phyloP scores from a whole-genome alignment of 1,284 basidiomycete genomes.

The Xanthoconium separans region DNA sequence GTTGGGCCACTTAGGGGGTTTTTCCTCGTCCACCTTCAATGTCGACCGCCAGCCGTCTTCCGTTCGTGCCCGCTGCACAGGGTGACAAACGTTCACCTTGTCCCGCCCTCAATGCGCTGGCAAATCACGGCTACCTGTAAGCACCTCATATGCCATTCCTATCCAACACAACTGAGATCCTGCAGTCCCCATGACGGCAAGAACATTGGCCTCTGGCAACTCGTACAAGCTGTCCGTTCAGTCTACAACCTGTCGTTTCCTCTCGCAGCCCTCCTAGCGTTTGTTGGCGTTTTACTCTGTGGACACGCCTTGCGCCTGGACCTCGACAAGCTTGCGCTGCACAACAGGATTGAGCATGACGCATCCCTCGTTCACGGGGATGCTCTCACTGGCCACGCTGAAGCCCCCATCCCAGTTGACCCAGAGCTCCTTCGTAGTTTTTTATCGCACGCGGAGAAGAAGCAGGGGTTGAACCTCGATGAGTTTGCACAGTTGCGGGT shows the following conservation, averaged over 20 bases:
- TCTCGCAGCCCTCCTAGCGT: slow-evolving; percentile 35
- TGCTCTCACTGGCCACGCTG: slow-evolving; percentile 20
- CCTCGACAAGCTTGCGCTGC: slow-evolving; percentile 42
- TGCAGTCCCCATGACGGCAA: slow-evolving; percentile 34
- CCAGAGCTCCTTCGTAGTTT: slow-evolving; percentile 24
- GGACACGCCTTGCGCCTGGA: slow-evolving; percentile 30
- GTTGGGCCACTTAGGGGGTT: slow-evolving; percentile 19
- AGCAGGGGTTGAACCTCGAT: slow-evolving; percentile 27
- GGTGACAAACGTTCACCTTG: slow-evolving; percentile 44
- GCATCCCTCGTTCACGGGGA: slow-evolving; percentile 48
- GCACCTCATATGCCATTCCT: slow-evolving; percentile 10
- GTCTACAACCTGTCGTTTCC: slow-evolving; percentile 40
- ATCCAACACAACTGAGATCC: slow-evolving; percentile 32
- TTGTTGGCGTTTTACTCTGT: slow-evolving; percentile 33
- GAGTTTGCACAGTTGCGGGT: slow-evolving; percentile 47
- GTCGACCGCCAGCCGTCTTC: slow-evolving; percentile 38
- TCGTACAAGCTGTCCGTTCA: slow-evolving; percentile 33
- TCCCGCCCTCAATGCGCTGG: slow-evolving; percentile 49
- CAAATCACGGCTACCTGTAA: slow-evolving; percentile 50
- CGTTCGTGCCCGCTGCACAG: slow-evolving; percentile 32
- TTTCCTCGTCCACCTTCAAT: slow-evolving; percentile 11
- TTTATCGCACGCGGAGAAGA: slow-evolving; percentile 25
- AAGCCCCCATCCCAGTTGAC: slow-evolving; percentile 35
- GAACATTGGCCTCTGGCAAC: slow-evolving; percentile 33
- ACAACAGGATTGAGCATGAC: slow-evolving; percentile 50